Percentiles rank a stretch among this genome's conserved stretches.
Evolutionary conservation across 495 filamentous ascomycete genomes (phyloP).

Genomic region (Hypoxylon perforatum): DNA sequence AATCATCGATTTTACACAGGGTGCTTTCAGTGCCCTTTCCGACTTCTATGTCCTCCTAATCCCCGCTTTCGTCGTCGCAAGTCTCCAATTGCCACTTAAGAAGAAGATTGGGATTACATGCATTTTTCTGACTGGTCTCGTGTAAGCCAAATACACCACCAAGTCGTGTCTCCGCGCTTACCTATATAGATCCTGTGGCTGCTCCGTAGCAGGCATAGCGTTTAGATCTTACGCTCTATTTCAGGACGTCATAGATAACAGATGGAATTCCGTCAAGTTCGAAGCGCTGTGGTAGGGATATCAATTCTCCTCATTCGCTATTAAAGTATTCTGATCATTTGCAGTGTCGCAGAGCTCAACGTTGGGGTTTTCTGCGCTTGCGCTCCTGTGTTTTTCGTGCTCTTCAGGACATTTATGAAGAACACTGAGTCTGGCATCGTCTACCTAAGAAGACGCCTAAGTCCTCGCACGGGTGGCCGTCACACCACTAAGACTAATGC

Average conservation of each 20-base stretch:
- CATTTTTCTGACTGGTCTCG: constrained; percentile 15
- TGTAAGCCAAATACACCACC: too few species aligned
- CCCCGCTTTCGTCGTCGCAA: not conserved
- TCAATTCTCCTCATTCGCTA: not conserved
- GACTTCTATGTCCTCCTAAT: constrained; percentile 22
- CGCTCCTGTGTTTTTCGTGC: constrained; percentile 14
- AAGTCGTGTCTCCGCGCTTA: not conserved
- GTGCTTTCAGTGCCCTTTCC: not conserved
- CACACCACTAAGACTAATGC: too few species aligned
- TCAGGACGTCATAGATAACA: not conserved
- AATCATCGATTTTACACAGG: not conserved
- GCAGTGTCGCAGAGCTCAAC: constrained; percentile 19
- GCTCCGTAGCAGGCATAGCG: not conserved
- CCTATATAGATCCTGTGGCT: not conserved
- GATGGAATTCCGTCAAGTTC: not conserved
- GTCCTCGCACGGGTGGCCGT: not conserved
- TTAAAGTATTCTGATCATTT: not conserved
- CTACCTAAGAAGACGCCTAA: not conserved
- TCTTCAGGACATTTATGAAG: constrained; percentile 4
- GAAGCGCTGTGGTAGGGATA: not conserved
- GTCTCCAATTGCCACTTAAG: not conserved
- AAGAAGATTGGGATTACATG: constrained; percentile 1
- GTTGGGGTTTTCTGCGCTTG: constrained; percentile 7
- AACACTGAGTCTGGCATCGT: constrained; percentile 1
- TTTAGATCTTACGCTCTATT: constrained; percentile 7